Evolutionary conservation across 495 filamentous ascomycete species (phyloP).

Genomic region (Neurospora intermedia): DNA sequence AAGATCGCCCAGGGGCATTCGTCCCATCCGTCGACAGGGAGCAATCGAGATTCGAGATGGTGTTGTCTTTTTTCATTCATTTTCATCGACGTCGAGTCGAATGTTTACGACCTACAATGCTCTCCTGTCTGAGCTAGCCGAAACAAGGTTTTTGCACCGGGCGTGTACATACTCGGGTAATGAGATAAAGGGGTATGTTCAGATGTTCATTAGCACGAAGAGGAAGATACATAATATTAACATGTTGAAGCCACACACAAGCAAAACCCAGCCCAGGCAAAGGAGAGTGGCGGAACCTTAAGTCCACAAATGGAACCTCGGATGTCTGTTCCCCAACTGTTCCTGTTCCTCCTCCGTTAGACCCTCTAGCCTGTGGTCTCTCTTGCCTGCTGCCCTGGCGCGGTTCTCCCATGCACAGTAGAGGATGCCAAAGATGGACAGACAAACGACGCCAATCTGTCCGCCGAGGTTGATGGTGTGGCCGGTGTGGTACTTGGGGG

Average conservation of each 20-base stretch:
- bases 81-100: not conserved
- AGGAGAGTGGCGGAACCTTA: not conserved
- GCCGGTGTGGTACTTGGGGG: conserved; percentile 40
- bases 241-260: not conserved
- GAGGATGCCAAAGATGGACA: conserved; percentile 36
- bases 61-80: not conserved
- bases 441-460: conserved; percentile 30
- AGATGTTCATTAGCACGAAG: not conserved
- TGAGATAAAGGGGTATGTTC: no score
- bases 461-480: conserved; percentile 49
- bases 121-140: not conserved
- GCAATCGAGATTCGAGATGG: not conserved
- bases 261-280: not conserved
- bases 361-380: conserved; percentile 43
- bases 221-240: not conserved
- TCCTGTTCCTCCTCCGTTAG: conserved; percentile 34
- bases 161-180: no score
- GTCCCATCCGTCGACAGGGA: not conserved
- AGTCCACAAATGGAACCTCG: conserved; percentile 41
- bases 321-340: conserved; percentile 42
- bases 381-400: conserved; percentile 35
- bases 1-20: not conserved
- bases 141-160: no score
- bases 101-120: not conserved
- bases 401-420: conserved; percentile 46